A percentile compares a stretch with the other conserved stretches of the same genome.
Conservation (phyloP, 805 yeast genomes). For the Spathaspora hagerdaliae region DNA sequence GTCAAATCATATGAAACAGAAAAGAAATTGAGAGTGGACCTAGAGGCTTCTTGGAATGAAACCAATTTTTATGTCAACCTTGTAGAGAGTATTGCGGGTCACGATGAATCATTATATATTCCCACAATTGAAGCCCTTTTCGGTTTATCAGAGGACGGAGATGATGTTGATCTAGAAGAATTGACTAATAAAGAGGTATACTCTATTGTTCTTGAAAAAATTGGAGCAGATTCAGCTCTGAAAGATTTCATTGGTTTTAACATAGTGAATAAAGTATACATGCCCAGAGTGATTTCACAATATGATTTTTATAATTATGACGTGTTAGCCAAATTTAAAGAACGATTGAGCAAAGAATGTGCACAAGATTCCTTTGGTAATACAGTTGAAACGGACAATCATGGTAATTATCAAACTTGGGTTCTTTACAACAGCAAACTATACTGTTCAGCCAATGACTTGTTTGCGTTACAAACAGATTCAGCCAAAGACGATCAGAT, state of each 20-base stretch:
- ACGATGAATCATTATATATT: constrained; percentile 33
- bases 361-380: constrained; percentile 31
- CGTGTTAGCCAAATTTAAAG: constrained; percentile 22
- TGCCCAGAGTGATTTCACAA: constrained; percentile 67
- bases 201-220: constrained; percentile 1
- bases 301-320: constrained; percentile 45
- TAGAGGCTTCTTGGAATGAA: constrained; percentile 35
- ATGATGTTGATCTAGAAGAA: constrained; percentile 8
- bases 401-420: constrained; percentile 38
- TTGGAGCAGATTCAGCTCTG: constrained; percentile 9
- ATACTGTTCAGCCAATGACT: constrained; percentile 66
- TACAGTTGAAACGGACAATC: constrained; percentile 15
- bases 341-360: constrained; percentile 18
- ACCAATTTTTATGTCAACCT: constrained; percentile 42
- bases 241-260: constrained; percentile 36
- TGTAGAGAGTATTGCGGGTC: constrained; percentile 35
- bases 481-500: constrained; percentile 10
- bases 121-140: constrained; percentile 22
- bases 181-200: constrained; percentile 6
- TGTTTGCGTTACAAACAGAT: constrained; percentile 71
- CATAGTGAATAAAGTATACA: constrained; percentile 42
- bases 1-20: background rate
- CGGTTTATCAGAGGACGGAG: constrained; percentile 8
- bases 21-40: constrained; percentile 1
- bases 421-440: constrained; percentile 47